phyloP scores from a whole-genome alignment of 768 basidiomycete species.

The Hydnum rufescens region DNA sequence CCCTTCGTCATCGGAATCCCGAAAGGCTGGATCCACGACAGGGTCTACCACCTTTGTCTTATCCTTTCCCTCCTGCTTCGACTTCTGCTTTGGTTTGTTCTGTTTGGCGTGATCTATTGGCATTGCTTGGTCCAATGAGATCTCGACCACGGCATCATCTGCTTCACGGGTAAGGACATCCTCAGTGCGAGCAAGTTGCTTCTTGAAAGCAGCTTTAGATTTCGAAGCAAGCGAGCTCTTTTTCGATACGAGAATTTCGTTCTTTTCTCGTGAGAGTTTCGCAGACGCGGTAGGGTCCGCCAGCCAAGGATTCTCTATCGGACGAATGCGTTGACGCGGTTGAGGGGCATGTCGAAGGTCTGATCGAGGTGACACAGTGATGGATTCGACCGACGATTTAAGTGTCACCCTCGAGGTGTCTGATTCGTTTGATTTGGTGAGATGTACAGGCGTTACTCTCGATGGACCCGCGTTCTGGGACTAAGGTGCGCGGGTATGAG shows the following conservation, averaged over 20 bases:
- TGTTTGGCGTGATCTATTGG: constrained; percentile 13
- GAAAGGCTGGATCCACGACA: constrained; percentile 20
- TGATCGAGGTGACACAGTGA: too few relatives aligned
- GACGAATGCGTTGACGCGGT: too few relatives aligned
- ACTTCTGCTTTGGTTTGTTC: constrained; percentile 4
- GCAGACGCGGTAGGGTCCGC: constrained; percentile 16
- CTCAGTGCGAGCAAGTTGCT: constrained; percentile 33
- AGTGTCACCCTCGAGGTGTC: too few relatives aligned
- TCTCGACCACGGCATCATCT: constrained; percentile 67
- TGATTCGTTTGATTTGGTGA: too few relatives aligned
- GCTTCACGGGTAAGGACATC: constrained; percentile 37
- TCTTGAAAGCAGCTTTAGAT: constrained; percentile 56
- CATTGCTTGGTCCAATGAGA: constrained; percentile 30
- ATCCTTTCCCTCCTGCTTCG: not conserved
- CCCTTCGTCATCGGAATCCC: constrained; percentile 42
- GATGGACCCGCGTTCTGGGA: too few relatives aligned
- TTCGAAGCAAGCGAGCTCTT: constrained; percentile 39
- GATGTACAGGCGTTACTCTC: too few relatives aligned
- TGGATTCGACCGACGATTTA: too few relatives aligned
- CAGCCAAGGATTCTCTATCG: constrained; percentile 73
- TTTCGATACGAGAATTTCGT: constrained; percentile 52
- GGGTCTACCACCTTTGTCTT: constrained; percentile 8
- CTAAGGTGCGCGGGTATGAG: too few relatives aligned
- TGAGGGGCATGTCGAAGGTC: too few relatives aligned
- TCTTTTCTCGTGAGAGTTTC: constrained; percentile 46